Percentiles rank a stretch among this genome's conserved stretches.
These are phyloP conservation scores for Fragilaria radians DNA, from an alignment of 108 stramenopile genomes.

Conservation along the genomic window DNA sequence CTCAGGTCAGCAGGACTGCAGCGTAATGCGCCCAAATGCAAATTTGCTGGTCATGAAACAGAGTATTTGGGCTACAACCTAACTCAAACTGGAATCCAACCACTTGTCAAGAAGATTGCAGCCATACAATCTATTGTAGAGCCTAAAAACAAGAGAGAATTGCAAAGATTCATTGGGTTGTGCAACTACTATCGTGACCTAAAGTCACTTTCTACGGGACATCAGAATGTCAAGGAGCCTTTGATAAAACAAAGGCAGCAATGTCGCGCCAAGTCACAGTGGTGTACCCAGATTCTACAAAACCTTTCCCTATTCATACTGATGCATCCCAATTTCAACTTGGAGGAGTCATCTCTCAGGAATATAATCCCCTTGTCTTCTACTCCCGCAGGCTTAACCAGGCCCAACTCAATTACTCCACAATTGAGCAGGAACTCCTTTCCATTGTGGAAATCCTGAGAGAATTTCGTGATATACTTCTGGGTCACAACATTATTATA, in stretches of 20 bases:
- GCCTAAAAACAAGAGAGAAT: slow-evolving; percentile 16
- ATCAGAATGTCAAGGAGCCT: slow-evolving; percentile 17
- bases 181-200: slow-evolving; percentile 40
- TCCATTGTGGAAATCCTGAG: slow-evolving; percentile 26
- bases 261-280: slow-evolving; percentile 20
- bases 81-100: slow-evolving; percentile 23
- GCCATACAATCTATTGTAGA: slow-evolving; percentile 19
- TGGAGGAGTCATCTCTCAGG: slow-evolving; percentile 31
- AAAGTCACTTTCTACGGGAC: slow-evolving; percentile 1
- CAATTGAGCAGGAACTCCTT: slow-evolving; percentile 39
- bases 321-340: no score
- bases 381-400: no score
- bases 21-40: no score
- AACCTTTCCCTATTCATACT: slow-evolving; percentile 38
- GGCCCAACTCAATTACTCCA: no score
- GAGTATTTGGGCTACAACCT: no score
- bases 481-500: slow-evolving; percentile 18
- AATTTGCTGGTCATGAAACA: no score
- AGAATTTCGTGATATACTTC: slow-evolving; percentile 32
- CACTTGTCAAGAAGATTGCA: slow-evolving; percentile 33
- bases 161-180: slow-evolving; percentile 33
- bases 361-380: slow-evolving; percentile 33
- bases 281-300: slow-evolving; percentile 30
- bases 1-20: no score
- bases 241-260: slow-evolving; percentile 38